Conservation (phyloP, 1,284 basidiomycete species). For the Ustanciosporium gigantosporum region DNA sequence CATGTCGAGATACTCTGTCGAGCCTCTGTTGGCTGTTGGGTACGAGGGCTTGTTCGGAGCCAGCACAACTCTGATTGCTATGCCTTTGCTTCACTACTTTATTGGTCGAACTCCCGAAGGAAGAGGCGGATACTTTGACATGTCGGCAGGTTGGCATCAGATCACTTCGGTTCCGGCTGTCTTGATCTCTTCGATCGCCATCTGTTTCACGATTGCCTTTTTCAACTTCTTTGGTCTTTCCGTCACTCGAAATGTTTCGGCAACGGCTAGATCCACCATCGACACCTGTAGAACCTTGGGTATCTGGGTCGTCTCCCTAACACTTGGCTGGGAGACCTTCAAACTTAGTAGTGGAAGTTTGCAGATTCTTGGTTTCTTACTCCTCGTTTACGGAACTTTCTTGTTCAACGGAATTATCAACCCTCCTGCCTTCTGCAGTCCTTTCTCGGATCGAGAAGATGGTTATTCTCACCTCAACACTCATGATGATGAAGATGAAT, state of each 20-base stretch:
- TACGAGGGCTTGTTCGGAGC: constrained; percentile 91
- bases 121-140: constrained; percentile 84
- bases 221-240: constrained; percentile 96
- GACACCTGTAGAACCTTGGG: constrained; percentile 94
- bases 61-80: constrained; percentile 72
- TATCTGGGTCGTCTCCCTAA: constrained; percentile 67
- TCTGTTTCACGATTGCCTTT: constrained; percentile 70
- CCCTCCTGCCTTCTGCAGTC: constrained; percentile 37
- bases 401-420: constrained; percentile 57
- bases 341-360: constrained; percentile 79
- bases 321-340: constrained; percentile 83
- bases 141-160: constrained; percentile 85
- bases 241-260: constrained; percentile 70
- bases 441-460: not conserved
- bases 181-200: constrained; percentile 73
- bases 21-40: constrained; percentile 89
- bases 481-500: not conserved
- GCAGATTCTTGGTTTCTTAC: constrained; percentile 83
- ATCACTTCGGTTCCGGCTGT: constrained; percentile 80
- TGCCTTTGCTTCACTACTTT: constrained; percentile 72
- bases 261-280: constrained; percentile 68
- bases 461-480: constrained; percentile 7
- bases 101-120: constrained; percentile 64
- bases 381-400: constrained; percentile 76
- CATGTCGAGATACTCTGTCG: constrained; percentile 81